A percentile compares a stretch with the other conserved stretches of the same genome.
phyloP scores from a whole-genome alignment of 495 filamentous ascomycete species.

The Astrothelium subdiscretum region DNA sequence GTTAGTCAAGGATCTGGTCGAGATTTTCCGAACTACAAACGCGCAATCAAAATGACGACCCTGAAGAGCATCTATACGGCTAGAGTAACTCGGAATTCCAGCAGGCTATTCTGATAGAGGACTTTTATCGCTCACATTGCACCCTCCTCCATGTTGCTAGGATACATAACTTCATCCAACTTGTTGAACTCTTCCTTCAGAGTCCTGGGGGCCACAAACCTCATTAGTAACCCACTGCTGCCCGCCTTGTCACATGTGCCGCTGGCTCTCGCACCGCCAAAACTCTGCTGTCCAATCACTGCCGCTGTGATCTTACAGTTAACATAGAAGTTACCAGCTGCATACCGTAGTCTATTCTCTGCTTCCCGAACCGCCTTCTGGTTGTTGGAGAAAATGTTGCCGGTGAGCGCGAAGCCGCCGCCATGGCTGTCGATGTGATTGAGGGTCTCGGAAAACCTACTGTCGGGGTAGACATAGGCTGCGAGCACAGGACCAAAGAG shows the following conservation, averaged over 20 bases:
- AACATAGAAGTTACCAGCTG: constrained; percentile 84
- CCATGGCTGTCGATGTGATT: constrained; percentile 49
- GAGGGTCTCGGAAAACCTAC: constrained; percentile 43
- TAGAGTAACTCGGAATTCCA: background rate
- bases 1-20: background rate
- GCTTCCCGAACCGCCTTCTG: constrained; percentile 54
- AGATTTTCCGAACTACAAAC: background rate
- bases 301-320: constrained; percentile 91
- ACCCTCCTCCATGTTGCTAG: constrained; percentile 46
- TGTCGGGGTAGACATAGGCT: constrained; percentile 62
- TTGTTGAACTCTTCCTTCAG: constrained; percentile 84
- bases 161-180: constrained; percentile 59
- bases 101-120: background rate
- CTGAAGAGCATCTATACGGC: background rate
- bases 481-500: constrained; percentile 67
- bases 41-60: background rate
- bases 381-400: constrained; percentile 66
- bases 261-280: constrained; percentile 74
- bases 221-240: constrained; percentile 56
- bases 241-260: constrained; percentile 92
- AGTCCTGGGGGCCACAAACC: constrained; percentile 73
- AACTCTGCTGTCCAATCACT: constrained; percentile 86
- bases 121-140: background rate
- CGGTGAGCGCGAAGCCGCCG: constrained; percentile 68
- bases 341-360: constrained; percentile 61